Base-by-base conservation (phyloP, 768 basidiomycete genomes). In the Calocybe indica region DNA sequence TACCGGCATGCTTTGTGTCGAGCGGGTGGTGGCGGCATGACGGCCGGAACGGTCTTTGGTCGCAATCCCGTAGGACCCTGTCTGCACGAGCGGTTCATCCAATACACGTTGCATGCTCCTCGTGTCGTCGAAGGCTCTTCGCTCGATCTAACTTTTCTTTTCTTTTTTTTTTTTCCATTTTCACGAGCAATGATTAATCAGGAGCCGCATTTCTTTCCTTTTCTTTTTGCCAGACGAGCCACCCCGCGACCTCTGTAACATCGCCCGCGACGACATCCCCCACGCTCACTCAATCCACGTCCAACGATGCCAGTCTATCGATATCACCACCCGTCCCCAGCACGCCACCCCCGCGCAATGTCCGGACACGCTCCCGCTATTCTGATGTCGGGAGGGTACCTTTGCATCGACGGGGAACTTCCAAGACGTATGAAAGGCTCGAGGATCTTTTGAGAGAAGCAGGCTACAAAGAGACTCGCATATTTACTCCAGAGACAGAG, bases 391-490 rank as follows among this genome's bases (percentile, higher is more conserved):
- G 79, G 4, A 79, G 83, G 29, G 83, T 88, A 5, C 88, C 86
- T 0, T 68, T 90, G 10, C 88, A 90, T 59, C 75, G 85, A 15
- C 72, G 88, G 47, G 89, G 89, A 1, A 90, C 79, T 13, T 89
- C 88, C 2, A 79, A 78, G 52, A 88, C 80, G 4, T 92, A 91
- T 53, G 91, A 93, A 55, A 75, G 80, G 5, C 74, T 95, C 13
- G 92, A 92, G 54, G 89, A 93, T 65, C 72, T 96, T 12, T 73
- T 96, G 28, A 73, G 80, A 43, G 87, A 92, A 61, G 90, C 90
- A 1, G 92, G 92, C 1, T 94, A 93, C 72, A 92, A 91, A 62
- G 92, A 95, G 60, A 93, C 91, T 3, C 78, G 92, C 37, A 76
- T 96, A 8, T 88, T 89, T 57, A 93, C 92, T 0, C 92, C 92